Conservation (phyloP, 805 yeast species). For the Candida gorgasii region DNA sequence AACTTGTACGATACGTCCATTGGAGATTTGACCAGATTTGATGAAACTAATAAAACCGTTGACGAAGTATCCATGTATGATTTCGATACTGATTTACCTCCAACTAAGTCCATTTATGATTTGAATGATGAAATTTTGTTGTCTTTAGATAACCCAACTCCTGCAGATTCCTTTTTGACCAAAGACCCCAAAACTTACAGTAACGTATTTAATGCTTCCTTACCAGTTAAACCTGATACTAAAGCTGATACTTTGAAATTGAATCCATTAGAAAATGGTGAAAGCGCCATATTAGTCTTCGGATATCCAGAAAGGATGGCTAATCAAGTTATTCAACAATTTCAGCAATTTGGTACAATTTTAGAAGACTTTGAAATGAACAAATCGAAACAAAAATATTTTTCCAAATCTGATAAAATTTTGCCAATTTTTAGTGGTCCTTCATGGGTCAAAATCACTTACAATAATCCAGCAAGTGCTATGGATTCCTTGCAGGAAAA, state of each 20-base stretch:
- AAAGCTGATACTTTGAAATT: conserved; percentile 11
- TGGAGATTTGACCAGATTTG: conserved; percentile 19
- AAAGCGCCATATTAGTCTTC: conserved; percentile 75
- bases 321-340: conserved; percentile 65
- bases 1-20: conserved; percentile 23
- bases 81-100: conserved; percentile 45
- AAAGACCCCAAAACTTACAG: conserved; percentile 47
- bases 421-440: conserved; percentile 80
- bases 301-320: conserved; percentile 85
- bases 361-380: conserved; percentile 66
- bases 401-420: conserved; percentile 18
- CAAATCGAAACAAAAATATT: conserved; percentile 14
- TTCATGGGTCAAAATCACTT: conserved; percentile 91
- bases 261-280: conserved; percentile 35
- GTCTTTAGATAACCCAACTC: conserved; percentile 33
- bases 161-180: conserved; percentile 41
- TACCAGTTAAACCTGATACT: conserved; percentile 7
- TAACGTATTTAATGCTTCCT: conserved; percentile 43
- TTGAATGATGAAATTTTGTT: conserved; percentile 44
- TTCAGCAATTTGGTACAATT: conserved; percentile 76
- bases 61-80: conserved; percentile 30
- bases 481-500: conserved; percentile 83
- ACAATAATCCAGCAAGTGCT: conserved; percentile 72
- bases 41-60: conserved; percentile 32
- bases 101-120: conserved; percentile 51